Evolutionary conservation across 2,329 filamentous ascomycete genomes (phyloP).

Genomic region (Diaporthe nobilis): DNA sequence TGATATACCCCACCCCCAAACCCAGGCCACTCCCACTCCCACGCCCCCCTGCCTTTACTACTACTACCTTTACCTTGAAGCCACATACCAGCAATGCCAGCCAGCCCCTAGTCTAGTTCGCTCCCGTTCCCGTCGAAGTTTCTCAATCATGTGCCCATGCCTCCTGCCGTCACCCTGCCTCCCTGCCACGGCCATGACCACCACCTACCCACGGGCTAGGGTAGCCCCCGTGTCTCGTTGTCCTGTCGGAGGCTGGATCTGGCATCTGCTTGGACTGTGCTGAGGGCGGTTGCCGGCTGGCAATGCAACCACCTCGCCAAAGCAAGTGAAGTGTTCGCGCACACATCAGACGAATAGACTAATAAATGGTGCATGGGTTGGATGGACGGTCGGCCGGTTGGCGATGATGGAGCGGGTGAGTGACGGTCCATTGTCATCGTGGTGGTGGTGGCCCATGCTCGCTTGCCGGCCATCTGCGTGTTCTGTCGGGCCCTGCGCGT

Average conservation of each 20-base stretch:
- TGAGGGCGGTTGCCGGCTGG: constrained; percentile 16
- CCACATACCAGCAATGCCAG: neutral
- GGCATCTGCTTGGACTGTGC: constrained; percentile 21
- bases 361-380: constrained; percentile 10
- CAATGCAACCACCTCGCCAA: constrained; percentile 26
- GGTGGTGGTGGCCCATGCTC: constrained; percentile 21
- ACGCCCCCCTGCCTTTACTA: neutral
- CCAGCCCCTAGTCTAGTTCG: constrained; percentile 18
- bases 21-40: neutral
- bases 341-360: constrained; percentile 32
- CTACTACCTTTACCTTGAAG: neutral
- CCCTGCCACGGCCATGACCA: neutral
- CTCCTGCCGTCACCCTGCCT: neutral
- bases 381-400: neutral
- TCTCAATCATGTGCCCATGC: constrained; percentile 28
- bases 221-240: neutral
- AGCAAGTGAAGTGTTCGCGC: constrained; percentile 20
- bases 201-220: neutral
- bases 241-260: constrained; percentile 31
- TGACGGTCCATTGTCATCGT: constrained; percentile 14
- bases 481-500: neutral
- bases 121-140: constrained; percentile 31
- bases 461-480: constrained; percentile 18
- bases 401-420: neutral
- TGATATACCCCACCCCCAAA: constrained; percentile 15